Conservation (phyloP, 352 stramenopile species). For the Phytopythium aichiense region DNA sequence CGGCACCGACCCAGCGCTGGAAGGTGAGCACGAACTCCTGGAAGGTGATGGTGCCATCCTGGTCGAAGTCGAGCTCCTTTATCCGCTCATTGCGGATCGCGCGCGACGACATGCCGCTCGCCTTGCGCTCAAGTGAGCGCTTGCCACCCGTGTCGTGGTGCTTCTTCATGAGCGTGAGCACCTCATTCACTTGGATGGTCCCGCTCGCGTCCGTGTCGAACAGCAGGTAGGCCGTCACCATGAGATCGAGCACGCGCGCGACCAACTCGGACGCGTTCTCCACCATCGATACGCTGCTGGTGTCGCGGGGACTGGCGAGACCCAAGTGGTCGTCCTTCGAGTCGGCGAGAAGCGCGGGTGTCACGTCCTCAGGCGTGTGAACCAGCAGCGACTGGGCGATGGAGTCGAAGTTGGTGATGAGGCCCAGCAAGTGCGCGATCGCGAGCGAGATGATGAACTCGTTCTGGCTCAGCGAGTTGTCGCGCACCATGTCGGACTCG, state of each 20-base stretch:
- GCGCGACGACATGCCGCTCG: slow-evolving; percentile 55
- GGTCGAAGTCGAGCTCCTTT: slow-evolving; percentile 85
- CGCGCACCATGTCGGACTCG: slow-evolving; percentile 86
- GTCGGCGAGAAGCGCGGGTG: slow-evolving; percentile 17
- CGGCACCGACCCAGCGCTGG: slow-evolving; percentile 77
- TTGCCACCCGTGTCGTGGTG: slow-evolving; percentile 25
- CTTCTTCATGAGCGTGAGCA: slow-evolving; percentile 60
- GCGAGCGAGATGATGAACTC: slow-evolving; percentile 85
- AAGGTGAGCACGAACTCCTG: slow-evolving; percentile 89
- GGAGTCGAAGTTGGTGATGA: slow-evolving; percentile 74
- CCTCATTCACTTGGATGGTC: slow-evolving; percentile 76
- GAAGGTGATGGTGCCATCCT: slow-evolving; percentile 88
- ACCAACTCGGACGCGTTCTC: slow-evolving; percentile 46
- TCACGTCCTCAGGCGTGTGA: slow-evolving; percentile 35
- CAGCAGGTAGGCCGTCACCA: slow-evolving; percentile 78
- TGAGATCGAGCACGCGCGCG: slow-evolving; percentile 74
- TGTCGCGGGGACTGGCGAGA: slow-evolving; percentile 11
- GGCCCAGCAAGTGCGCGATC: slow-evolving; percentile 74
- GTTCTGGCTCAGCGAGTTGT: slow-evolving; percentile 82
- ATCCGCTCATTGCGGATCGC: slow-evolving; percentile 68
- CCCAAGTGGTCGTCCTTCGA: not conserved
- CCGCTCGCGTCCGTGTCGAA: slow-evolving; percentile 84
- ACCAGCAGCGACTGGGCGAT: slow-evolving; percentile 25
- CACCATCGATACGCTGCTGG: slow-evolving; percentile 8
- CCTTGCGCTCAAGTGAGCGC: slow-evolving; percentile 41